Percentiles rank a stretch among this genome's conserved stretches.
phyloP scores from a whole-genome alignment of 129 eudicot species.

The Centaurea solstitialis region DNA sequence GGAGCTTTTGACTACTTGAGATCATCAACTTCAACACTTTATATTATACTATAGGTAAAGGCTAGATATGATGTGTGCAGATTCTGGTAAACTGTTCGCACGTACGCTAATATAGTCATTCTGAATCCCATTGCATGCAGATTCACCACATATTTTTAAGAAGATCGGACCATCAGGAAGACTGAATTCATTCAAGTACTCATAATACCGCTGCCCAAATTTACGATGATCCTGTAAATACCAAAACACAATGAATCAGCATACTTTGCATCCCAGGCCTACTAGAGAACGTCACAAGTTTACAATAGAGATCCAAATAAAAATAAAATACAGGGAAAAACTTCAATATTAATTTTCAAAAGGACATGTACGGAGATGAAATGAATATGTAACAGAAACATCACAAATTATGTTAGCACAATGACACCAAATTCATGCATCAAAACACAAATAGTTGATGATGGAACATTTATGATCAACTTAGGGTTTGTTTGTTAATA shows the following conservation, averaged over 20 bases:
- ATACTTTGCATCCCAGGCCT: not conserved
- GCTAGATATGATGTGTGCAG: not conserved
- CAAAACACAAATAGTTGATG: not conserved
- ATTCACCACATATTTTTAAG: conserved; percentile 85
- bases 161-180: conserved; percentile 91
- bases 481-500: not conserved
- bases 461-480: not conserved
- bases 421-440: not conserved
- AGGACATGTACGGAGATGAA: not conserved
- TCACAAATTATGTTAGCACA: not conserved
- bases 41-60: not conserved
- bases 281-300: not conserved
- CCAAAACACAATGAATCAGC: conserved; percentile 10
- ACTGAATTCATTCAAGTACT: conserved; percentile 70
- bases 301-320: not conserved
- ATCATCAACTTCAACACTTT: not conserved
- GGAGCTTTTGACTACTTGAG: not conserved
- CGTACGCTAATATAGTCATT: conserved; percentile 85
- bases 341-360: not conserved
- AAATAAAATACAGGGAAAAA: not conserved
- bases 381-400: not conserved
- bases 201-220: conserved; percentile 80
- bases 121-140: conserved; percentile 75
- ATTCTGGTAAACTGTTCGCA: conserved; percentile 8
- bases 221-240: conserved; percentile 78